These are phyloP conservation scores for Bacterosira constricta DNA, from an alignment of 108 stramenopile species.

Conservation along the genomic window DNA sequence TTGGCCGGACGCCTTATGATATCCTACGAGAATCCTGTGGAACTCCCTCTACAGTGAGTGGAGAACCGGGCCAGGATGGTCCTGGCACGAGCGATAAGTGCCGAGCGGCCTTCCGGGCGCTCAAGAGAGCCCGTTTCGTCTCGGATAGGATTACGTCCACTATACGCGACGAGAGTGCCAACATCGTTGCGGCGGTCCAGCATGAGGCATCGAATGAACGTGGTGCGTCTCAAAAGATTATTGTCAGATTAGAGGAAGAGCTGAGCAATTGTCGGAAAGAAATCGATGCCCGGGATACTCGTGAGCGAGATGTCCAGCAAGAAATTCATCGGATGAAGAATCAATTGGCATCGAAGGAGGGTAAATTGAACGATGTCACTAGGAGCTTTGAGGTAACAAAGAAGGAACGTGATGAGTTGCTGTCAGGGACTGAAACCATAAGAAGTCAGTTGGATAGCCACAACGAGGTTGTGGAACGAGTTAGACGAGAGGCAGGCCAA, in stretches of 20 bases:
- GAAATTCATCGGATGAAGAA: slow-evolving; percentile 27
- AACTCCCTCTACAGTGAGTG: too few species aligned
- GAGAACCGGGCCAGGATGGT: slow-evolving; percentile 21
- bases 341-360: slow-evolving; percentile 23
- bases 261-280: slow-evolving; percentile 38
- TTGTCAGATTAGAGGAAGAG: slow-evolving; percentile 56
- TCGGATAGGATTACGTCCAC: slow-evolving; percentile 46
- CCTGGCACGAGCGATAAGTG: slow-evolving; percentile 40
- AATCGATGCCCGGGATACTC: slow-evolving; percentile 30
- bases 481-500: slow-evolving; percentile 28
- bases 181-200: slow-evolving; percentile 45
- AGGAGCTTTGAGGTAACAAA: slow-evolving; percentile 31
- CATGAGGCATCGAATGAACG: slow-evolving; percentile 54
- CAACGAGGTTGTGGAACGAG: slow-evolving; percentile 27
- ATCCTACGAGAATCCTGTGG: slow-evolving; percentile 39
- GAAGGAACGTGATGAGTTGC: slow-evolving; percentile 47
- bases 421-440: slow-evolving; percentile 37
- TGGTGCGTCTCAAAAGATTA: slow-evolving; percentile 53
- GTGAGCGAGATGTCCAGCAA: slow-evolving; percentile 16
- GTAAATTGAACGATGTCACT: slow-evolving; percentile 23
- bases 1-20: slow-evolving; percentile 51
- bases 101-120: slow-evolving; percentile 51
- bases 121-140: slow-evolving; percentile 46
- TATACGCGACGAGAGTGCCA: slow-evolving; percentile 51
- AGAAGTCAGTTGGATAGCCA: slow-evolving; percentile 39